These are phyloP conservation scores for Fraxinus sp. DNA, from an alignment of 305 asterid species.

Conservation along the genomic window DNA sequence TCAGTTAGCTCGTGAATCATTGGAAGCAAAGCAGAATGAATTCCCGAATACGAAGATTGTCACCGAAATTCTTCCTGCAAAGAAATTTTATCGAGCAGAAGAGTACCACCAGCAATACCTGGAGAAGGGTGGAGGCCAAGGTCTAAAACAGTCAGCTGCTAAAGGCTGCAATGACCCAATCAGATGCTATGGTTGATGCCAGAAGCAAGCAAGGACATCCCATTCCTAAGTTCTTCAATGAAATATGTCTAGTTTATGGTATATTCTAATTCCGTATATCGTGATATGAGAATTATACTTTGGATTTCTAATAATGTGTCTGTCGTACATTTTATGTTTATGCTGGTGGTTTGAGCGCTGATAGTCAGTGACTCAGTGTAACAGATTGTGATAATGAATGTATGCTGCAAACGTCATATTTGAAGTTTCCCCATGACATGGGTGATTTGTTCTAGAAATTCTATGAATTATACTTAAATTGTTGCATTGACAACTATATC, in stretches of 20 bases:
- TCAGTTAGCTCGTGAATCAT: constrained; percentile 55
- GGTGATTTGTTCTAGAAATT: neutral
- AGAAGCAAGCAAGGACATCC: neutral
- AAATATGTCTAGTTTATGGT: neutral
- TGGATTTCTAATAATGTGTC: neutral
- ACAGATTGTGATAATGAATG: neutral
- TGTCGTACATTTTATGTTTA: neutral
- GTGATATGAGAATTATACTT: neutral
- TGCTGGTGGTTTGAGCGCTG: neutral
- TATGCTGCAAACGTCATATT: neutral
- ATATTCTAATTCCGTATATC: neutral
- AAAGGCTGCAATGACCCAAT: constrained; percentile 80
- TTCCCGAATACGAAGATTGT: constrained; percentile 40
- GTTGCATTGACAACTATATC: neutral
- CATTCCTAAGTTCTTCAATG: neutral
- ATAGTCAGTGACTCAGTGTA: neutral
- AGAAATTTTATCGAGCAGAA: constrained; percentile 74
- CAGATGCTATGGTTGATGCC: constrained; percentile 73
- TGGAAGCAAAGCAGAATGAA: constrained; percentile 65
- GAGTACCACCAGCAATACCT: constrained; percentile 92
- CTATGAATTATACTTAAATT: neutral
- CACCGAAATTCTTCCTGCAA: constrained; percentile 73
- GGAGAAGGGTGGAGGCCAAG: constrained; percentile 73
- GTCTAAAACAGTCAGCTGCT: constrained; percentile 66
- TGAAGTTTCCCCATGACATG: neutral